Evolutionary conservation across 495 filamentous ascomycete species (phyloP), one percentile per base, ranked within the genome.

Genomic region (Zalerion maritima): DNA sequence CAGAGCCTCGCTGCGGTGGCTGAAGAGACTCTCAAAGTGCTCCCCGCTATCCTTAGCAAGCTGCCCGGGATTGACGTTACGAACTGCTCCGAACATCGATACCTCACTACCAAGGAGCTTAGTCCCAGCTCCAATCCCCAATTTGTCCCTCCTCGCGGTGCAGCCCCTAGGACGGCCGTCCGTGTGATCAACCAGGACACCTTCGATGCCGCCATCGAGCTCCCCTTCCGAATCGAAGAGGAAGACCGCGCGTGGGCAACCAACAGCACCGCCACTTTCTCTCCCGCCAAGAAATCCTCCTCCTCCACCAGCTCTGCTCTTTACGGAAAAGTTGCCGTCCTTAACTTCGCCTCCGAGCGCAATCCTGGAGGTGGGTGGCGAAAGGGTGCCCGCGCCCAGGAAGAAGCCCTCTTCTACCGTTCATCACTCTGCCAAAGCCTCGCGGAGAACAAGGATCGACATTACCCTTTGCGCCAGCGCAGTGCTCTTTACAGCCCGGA

Each of bases 331-430:
- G 57, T 75, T 4, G 68, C 62, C 18, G 55, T 78, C 10, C 54
- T 80, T 17, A 78, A 78, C 42, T 57, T 76, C 39, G 75, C 71
- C 6, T 74, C 64, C 21, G 61, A 62, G 6, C 18, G 29, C 2
- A 43, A 28, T 0, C 43, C 57, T 8, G 74, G 71, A 14, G 72
- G 75, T 8, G 67, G 64, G n/a, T 79, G 64, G 62, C 36, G 58
- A 2, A 38, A 39, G 4, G 71, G 71, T 9, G 35, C 64, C 4
- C 43, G 54, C 18, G 73, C 74, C 2, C 75, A 78, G 42, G 76
- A 80, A 43, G 74, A 78, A 47, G 58, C 64, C 1, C 47, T 79
- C n/a, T 78, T 67, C 47, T 73, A 65, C 42, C 67, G 73, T 22
- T 73, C 64, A 35, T 74, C 66, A 3, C 61, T 81, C 7, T 52